These are phyloP conservation scores for Ogataea minuta DNA, from an alignment of 805 yeast species.

Conservation along the genomic window DNA sequence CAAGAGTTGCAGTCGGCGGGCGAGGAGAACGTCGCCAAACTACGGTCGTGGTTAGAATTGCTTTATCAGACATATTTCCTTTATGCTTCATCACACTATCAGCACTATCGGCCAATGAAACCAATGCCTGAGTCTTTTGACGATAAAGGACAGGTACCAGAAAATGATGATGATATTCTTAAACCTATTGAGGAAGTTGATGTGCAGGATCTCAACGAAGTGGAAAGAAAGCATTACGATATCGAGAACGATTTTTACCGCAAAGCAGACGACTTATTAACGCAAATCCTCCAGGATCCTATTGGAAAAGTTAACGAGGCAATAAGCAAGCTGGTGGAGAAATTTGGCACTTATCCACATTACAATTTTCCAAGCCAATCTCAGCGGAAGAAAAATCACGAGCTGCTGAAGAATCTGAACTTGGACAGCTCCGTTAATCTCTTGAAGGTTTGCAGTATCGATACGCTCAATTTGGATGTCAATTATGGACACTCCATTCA, in stretches of 20 bases:
- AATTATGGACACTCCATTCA: conserved; percentile 21
- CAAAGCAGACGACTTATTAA: conserved; percentile 61
- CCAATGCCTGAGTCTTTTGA: conserved; percentile 33
- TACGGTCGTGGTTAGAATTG: conserved; percentile 53
- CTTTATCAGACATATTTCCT: conserved; percentile 79
- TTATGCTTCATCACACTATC: conserved; percentile 71
- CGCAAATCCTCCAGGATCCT: conserved; percentile 46
- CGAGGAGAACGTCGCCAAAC: conserved; percentile 25
- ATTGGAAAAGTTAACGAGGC: conserved; percentile 36
- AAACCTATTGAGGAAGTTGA: conserved; percentile 26
- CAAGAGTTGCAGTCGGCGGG: conserved; percentile 9
- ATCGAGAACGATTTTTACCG: conserved; percentile 54
- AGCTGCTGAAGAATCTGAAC: conserved; percentile 5
- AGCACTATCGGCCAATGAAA: conserved; percentile 41
- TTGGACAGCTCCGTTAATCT: background rate
- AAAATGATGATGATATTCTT: conserved; percentile 24
- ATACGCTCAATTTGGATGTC: conserved; percentile 6
- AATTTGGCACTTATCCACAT: conserved; percentile 12
- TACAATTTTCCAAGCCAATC: conserved; percentile 7
- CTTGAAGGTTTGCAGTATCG: conserved; percentile 9
- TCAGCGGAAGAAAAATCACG: conserved; percentile 2
- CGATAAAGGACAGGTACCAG: conserved; percentile 24
- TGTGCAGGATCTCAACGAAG: conserved; percentile 19
- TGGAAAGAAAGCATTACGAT: conserved; percentile 35
- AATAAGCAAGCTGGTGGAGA: conserved; percentile 24